Percentiles rank a stretch among this genome's conserved stretches.
Conservation (phyloP, 192 early-diverging fungal species). For the Endogone sp. region DNA sequence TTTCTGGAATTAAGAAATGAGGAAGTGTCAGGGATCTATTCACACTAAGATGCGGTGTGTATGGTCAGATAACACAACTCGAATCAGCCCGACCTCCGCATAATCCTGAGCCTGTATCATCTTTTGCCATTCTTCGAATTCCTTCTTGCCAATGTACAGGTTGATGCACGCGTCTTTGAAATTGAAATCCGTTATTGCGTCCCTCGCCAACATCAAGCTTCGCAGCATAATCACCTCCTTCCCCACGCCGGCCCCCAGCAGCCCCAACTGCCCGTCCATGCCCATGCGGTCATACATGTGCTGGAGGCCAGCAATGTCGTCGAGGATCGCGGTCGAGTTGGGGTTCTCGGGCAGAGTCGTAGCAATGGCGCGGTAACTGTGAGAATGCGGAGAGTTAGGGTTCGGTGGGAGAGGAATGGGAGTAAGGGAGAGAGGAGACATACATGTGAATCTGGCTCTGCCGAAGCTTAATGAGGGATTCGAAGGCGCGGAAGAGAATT, state of each 20-base stretch:
- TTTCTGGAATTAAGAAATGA: conserved; percentile 17
- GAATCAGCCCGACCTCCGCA: conserved; percentile 24
- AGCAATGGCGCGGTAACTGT: conserved; percentile 36
- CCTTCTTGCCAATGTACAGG: conserved; percentile 25
- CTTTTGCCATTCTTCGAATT: conserved; percentile 38
- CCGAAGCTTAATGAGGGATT: conserved; percentile 1
- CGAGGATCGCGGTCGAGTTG: conserved; percentile 14
- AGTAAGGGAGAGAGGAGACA: not conserved
- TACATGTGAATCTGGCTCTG: conserved; percentile 25
- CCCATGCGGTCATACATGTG: conserved; percentile 3
- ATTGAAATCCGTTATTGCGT: conserved; percentile 37
- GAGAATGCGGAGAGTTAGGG: not conserved
- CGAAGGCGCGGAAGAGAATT: not conserved
- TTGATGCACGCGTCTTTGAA: conserved; percentile 42
- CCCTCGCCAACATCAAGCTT: conserved; percentile 24
- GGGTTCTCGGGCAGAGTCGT: conserved; percentile 23
- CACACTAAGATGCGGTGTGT: not conserved
- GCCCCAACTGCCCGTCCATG: conserved; percentile 7
- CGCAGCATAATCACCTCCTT: conserved; percentile 32
- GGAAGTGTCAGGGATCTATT: not conserved
- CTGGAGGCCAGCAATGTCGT: conserved; percentile 19
- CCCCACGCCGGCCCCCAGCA: conserved; percentile 37
- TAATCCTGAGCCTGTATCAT: conserved; percentile 39
- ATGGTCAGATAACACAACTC: not conserved
- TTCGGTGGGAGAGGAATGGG: not conserved